Evolutionary conservation across 192 early-diverging fungal species (phyloP), one percentile per base, ranked within the genome.

Genomic region (Backusella psychrophila): DNA sequence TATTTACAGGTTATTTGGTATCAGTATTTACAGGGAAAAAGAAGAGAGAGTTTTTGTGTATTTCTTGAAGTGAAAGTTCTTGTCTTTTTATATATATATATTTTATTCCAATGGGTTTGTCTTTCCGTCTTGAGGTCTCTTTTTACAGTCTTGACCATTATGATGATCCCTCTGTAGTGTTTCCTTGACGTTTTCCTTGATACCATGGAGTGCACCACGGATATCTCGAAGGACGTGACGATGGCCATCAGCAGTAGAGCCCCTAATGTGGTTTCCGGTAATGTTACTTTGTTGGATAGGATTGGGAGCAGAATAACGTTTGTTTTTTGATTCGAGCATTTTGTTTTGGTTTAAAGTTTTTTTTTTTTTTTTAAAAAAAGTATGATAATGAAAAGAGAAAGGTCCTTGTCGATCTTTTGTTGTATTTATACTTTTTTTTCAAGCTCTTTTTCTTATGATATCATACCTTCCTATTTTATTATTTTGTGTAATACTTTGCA

Each of bases 131-230:
- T 63, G 56, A 29, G 56, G 56, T 63, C 21, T 63, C 26, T 63
- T 63, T 63, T 12, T 12, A 29, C 56, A 63, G 23, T 63, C 56
- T 63, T 63, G 56, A 63, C 56, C 56, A 12, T 63, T 63, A 23
- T 63, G 56, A 29, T 63, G 56, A 63, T 63, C 56, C 1, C 56
- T 23, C 9, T 63, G 56, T 63, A 63, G 56, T 29, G 56, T 63
- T 63, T 63, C 56, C 56, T 63, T 63, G 21, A 63, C 56, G 11
- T 29, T 63, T 63, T 63, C 56, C 56, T 63, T 63, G 56, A 63
- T 63, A 63, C 29, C 56, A 63, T 63, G 56, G 29, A 63, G 11
- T 63, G 56, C 56, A 29, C 56, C 26, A 2, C 56, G 56, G 26
- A 63, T 63, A 63, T 63, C 56, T 29, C 56, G 21, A 29, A 63